Base-by-base conservation (phyloP, 768 basidiomycete species). In the Lactifluus subvellereus region DNA sequence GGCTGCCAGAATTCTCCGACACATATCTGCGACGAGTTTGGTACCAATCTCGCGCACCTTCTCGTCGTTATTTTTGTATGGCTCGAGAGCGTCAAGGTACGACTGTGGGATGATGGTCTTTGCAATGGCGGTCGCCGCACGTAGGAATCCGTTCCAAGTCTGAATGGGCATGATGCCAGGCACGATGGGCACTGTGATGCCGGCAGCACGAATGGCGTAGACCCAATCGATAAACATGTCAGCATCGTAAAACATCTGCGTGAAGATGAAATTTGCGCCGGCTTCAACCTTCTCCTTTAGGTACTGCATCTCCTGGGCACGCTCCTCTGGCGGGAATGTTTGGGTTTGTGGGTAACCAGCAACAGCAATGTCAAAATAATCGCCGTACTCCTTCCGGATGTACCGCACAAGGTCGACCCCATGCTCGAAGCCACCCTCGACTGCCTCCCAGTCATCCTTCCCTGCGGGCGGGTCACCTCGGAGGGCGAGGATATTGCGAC, bases 201-300 rank as follows among this genome's bases (percentile, higher is more conserved):
- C 94, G 0, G 88, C 91, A 11, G 80, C 89, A 61, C 94, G 84
- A 37, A 93, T 84, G 49, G 83, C 78, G 64, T 84, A 85, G 45
- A 91, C 94, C 97, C 97, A 99, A 54, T 80, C 79, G 70, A 97
- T 85, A 77, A 99, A 98, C 69, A 98, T 72, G 38, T 91, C 82
- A 53, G 88, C 86, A 69, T 97, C 95, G 76, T 95, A 97, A 78
- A 98, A 98, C 92, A 98, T 94, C 74, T 98, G 95, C 0, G 95
- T 97, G 79, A 98, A 97, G 75, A 98, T 97, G 77, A 96, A 91
- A 72, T 85, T 81, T 64, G 87, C 90, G 43, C 95, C 94, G 10
- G 86, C 89, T 66, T 96, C 94, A 62, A 95, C 77, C 75, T 98
- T 98, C 67, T 90, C 86, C 76, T 96, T 96, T 66, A 97, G 80